These are phyloP conservation scores for Trypanosoma caninum DNA, from an alignment of 208 protist species.

Conservation along the genomic window DNA sequence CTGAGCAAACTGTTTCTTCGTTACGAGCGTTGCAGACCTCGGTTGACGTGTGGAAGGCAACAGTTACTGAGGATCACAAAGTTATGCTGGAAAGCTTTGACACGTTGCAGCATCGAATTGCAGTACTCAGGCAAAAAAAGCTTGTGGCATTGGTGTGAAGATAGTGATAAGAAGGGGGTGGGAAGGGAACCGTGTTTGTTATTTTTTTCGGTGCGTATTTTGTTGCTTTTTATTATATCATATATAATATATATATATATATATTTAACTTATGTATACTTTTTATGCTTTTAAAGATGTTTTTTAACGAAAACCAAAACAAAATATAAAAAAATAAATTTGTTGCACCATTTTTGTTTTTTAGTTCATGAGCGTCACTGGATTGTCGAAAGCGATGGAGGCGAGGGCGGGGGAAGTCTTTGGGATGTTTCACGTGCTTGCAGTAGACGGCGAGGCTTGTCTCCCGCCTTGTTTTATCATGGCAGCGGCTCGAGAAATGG, in stretches of 20 bases:
- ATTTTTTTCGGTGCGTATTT: background rate
- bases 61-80: conserved; percentile 2
- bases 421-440: conserved; percentile 8
- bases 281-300: background rate
- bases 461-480: conserved; percentile 35
- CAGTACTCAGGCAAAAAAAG: conserved; percentile 4
- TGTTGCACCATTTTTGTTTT: conserved; percentile 1
- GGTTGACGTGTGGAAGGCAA: conserved; percentile 2
- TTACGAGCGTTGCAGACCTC: conserved; percentile 12
- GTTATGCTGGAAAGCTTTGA: conserved; percentile 2
- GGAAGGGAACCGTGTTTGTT: no score
- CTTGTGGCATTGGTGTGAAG: background rate
- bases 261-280: no score
- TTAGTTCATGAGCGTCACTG: background rate
- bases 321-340: no score
- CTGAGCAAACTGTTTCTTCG: conserved; percentile 3
- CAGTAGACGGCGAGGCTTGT: conserved; percentile 29
- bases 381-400: background rate
- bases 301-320: no score
- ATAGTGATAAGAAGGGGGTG: no score
- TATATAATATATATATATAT: no score
- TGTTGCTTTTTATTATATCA: no score
- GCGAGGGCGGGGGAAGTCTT: conserved; percentile 10
- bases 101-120: conserved; percentile 1
- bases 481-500: conserved; percentile 42